phyloP scores from a whole-genome alignment of 768 basidiomycete genomes.

The Psilocybe sp. region DNA sequence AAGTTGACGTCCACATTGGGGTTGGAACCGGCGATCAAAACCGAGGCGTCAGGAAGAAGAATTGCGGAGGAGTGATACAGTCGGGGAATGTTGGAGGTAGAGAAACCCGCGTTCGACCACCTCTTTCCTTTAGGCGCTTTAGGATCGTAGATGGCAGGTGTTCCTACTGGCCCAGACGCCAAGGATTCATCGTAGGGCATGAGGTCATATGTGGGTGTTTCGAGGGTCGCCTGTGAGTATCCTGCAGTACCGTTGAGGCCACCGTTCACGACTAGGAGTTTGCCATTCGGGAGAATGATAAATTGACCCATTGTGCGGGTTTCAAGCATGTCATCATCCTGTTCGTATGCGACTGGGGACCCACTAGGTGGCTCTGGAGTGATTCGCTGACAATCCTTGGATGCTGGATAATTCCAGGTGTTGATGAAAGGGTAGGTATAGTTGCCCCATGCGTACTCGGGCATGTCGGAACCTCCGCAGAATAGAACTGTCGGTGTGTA shows the following conservation, averaged over 20 bases:
- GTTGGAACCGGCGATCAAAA: slow-evolving; percentile 90
- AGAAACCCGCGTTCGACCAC: slow-evolving; percentile 70
- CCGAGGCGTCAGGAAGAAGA: slow-evolving; percentile 81
- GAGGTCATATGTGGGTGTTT: slow-evolving; percentile 36
- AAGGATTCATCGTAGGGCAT: slow-evolving; percentile 77
- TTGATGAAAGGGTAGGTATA: slow-evolving; percentile 73
- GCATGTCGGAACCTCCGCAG: slow-evolving; percentile 87
- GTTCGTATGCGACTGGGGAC: slow-evolving; percentile 52
- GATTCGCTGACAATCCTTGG: slow-evolving; percentile 74
- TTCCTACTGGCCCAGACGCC: slow-evolving; percentile 74
- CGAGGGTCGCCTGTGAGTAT: slow-evolving; percentile 61
- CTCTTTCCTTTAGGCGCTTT: slow-evolving; percentile 65
- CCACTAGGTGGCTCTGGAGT: slow-evolving; percentile 81
- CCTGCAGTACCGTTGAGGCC: slow-evolving; percentile 91
- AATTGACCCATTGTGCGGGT: slow-evolving; percentile 94
- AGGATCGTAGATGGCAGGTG: slow-evolving; percentile 82
- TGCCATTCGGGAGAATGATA: slow-evolving; percentile 77
- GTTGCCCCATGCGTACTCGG: slow-evolving; percentile 70
- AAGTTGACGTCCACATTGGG: slow-evolving; percentile 83
- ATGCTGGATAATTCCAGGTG: slow-evolving; percentile 71
- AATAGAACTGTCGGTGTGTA: slow-evolving; percentile 85
- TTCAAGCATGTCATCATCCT: slow-evolving; percentile 75
- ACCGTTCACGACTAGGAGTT: slow-evolving; percentile 78
- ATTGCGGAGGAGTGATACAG: slow-evolving; percentile 92
- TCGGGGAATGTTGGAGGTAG: slow-evolving; percentile 63